phyloP scores from a whole-genome alignment of 1,284 basidiomycete species.

The Ganoderma sinense region DNA sequence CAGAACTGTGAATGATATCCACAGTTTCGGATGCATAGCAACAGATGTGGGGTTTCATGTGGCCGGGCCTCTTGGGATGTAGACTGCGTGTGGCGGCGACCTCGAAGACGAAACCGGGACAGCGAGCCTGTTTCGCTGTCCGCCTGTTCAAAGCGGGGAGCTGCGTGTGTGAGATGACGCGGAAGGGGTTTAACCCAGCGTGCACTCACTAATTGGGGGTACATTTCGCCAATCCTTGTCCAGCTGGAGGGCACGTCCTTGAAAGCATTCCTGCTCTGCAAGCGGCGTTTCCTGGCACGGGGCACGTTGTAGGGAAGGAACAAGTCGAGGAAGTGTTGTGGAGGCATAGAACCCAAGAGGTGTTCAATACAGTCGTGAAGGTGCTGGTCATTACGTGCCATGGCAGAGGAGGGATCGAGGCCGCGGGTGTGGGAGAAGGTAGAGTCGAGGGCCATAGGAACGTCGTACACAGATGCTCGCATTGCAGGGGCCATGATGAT shows the following conservation, averaged over 20 bases:
- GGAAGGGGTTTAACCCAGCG: too few species aligned
- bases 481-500: too few species aligned
- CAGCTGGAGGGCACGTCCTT: neutral
- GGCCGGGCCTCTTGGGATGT: neutral
- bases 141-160: neutral
- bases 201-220: slow-evolving; percentile 9
- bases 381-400: neutral
- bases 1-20: neutral
- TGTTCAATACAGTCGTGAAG: neutral
- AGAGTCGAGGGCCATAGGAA: slow-evolving; percentile 15
- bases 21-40: neutral
- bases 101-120: neutral
- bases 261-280: slow-evolving; percentile 7
- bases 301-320: neutral
- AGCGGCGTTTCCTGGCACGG: neutral
- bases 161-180: neutral
- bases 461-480: slow-evolving; percentile 5
- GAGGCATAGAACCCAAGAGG: slow-evolving; percentile 17
- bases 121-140: neutral
- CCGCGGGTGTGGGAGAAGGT: slow-evolving; percentile 4
- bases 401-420: slow-evolving; percentile 1
- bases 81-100: neutral
- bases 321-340: neutral
- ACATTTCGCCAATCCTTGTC: neutral
- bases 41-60: neutral